These are phyloP conservation scores for Kernera saxatilis DNA, from an alignment of 345 rosid species.

Conservation along the genomic window DNA sequence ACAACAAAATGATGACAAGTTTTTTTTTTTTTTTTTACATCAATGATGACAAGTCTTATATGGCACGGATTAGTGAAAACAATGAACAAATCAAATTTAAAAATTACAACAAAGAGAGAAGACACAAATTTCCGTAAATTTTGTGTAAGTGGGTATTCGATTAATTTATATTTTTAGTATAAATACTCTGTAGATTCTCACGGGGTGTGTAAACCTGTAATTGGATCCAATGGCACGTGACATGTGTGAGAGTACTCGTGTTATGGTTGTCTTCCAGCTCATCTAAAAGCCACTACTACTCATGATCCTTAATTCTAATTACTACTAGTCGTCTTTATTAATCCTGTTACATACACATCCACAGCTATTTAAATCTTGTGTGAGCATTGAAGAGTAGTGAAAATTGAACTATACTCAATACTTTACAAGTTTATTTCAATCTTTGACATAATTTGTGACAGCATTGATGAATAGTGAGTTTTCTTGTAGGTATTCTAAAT, in stretches of 20 bases:
- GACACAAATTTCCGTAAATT: background rate
- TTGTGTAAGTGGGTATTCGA: background rate
- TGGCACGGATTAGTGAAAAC: background rate
- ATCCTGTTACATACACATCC: background rate
- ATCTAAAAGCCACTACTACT: conserved; percentile 17
- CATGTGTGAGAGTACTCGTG: background rate
- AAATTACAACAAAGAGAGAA: background rate
- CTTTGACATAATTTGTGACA: background rate
- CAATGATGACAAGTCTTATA: background rate
- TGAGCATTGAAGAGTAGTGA: background rate
- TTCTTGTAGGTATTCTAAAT: background rate
- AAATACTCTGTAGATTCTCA: background rate
- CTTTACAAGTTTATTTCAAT: background rate
- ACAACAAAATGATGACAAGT: background rate
- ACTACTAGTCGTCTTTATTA: background rate
- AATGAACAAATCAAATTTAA: background rate
- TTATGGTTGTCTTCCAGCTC: conserved; percentile 25
- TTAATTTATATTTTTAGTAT: background rate
- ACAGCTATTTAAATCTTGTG: background rate
- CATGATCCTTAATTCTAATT: conserved; percentile 14
- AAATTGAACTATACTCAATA: background rate
- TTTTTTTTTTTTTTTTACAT: too few relatives aligned
- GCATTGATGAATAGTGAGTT: too few relatives aligned
- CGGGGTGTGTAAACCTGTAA: background rate
- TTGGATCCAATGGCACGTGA: conserved; percentile 1